Evolutionary conservation across 305 asterid genomes (phyloP).

Genomic region (Fraxinus greggii): DNA sequence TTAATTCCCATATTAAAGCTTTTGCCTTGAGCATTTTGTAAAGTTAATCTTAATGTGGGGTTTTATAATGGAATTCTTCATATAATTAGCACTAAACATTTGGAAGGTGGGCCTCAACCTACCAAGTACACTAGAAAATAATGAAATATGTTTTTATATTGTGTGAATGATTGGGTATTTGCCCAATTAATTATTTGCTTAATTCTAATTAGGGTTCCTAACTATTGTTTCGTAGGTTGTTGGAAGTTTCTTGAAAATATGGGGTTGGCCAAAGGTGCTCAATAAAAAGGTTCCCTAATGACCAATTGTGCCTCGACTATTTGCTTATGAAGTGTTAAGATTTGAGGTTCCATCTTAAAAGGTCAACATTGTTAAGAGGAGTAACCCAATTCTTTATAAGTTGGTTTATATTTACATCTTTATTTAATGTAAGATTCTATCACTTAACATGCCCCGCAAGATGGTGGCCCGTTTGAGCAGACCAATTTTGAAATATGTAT

Average conservation of each 20-base stretch:
- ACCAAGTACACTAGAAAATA: slow-evolving; percentile 31
- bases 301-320: slow-evolving; percentile 32
- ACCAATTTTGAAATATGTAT: too few relatives aligned
- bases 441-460: too few relatives aligned
- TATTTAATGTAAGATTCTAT: too few relatives aligned
- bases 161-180: slow-evolving; percentile 49
- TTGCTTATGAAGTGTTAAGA: too few relatives aligned
- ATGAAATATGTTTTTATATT: slow-evolving; percentile 18
- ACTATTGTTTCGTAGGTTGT: not conserved
- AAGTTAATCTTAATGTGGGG: slow-evolving; percentile 22
- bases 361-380: too few relatives aligned
- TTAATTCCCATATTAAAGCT: slow-evolving; percentile 20
- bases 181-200: slow-evolving; percentile 19
- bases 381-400: too few relatives aligned
- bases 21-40: too few relatives aligned
- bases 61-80: slow-evolving; percentile 14
- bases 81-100: slow-evolving; percentile 19
- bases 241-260: not conserved
- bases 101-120: slow-evolving; percentile 24
- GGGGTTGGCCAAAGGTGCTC: not conserved
- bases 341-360: too few relatives aligned
- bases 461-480: too few relatives aligned
- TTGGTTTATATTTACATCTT: too few relatives aligned
- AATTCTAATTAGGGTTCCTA: slow-evolving; percentile 5
- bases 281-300: not conserved